A percentile compares a stretch with the other conserved stretches of the same genome.
Evolutionary conservation across 2,329 filamentous ascomycete genomes (phyloP).

Genomic region (Colletotrichum orchidophilum): DNA sequence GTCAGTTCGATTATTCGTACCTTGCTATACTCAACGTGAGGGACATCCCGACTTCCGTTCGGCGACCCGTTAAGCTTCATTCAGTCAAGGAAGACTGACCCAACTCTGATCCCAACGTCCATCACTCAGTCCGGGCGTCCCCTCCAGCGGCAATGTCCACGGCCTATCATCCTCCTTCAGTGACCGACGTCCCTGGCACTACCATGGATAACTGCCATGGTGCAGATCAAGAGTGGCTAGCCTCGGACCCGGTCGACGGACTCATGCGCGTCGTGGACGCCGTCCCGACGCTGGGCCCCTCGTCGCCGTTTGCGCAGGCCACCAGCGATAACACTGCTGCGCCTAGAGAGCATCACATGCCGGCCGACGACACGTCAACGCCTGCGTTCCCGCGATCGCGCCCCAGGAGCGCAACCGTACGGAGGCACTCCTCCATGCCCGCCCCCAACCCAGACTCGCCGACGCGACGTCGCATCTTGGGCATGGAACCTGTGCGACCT

Average conservation of each 20-base stretch:
- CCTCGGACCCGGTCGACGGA: not conserved
- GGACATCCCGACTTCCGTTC: not conserved
- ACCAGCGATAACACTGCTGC: constrained; percentile 9
- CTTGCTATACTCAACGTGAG: not conserved
- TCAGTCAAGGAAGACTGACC: not conserved
- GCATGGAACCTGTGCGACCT: not conserved
- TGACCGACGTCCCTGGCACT: not conserved
- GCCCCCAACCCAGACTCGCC: not conserved
- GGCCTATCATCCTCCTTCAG: constrained; percentile 16
- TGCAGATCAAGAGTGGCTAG: constrained; percentile 22
- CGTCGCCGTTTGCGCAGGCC: not conserved
- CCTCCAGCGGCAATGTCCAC: constrained; percentile 12
- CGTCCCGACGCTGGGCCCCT: constrained; percentile 1
- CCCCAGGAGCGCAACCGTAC: constrained; percentile 27
- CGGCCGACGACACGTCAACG: constrained; percentile 17
- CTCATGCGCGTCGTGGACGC: constrained; percentile 11
- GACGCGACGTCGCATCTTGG: not conserved
- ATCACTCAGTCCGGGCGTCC: not conserved
- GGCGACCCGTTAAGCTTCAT: not conserved
- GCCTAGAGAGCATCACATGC: constrained; percentile 21
- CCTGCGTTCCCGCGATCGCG: constrained; percentile 15
- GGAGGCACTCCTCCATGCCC: constrained; percentile 13
- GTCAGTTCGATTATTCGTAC: not conserved
- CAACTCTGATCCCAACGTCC: not conserved
- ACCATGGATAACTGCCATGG: not conserved